phyloP scores from a whole-genome alignment of 495 filamentous ascomycete genomes.

The Trichoderma asperelloides region DNA sequence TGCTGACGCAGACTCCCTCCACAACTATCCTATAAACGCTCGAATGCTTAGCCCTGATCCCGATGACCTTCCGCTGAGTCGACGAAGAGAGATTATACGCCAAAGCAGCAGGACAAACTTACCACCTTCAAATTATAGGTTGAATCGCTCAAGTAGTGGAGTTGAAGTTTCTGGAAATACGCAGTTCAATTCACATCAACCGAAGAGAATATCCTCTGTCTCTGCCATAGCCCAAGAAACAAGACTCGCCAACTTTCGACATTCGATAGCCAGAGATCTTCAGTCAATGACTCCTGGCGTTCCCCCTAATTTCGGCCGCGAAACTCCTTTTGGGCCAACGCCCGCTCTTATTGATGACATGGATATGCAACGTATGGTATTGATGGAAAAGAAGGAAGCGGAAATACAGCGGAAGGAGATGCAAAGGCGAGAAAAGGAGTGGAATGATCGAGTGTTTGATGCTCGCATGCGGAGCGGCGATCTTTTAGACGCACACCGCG shows the following conservation, averaged over 20 bases:
- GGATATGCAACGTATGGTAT: constrained; percentile 33
- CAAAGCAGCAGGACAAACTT: constrained; percentile 27
- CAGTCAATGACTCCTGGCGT: constrained; percentile 32
- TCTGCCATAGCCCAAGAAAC: constrained; percentile 44
- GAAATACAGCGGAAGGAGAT: constrained; percentile 36
- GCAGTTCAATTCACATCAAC: constrained; percentile 50
- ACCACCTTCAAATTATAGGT: background rate
- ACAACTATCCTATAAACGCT: constrained; percentile 22
- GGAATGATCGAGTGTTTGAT: constrained; percentile 50
- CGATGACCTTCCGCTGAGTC: constrained; percentile 69
- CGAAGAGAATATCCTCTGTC: constrained; percentile 32
- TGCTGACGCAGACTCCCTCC: constrained; percentile 23
- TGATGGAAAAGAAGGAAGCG: constrained; percentile 37
- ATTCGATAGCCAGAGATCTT: constrained; percentile 58
- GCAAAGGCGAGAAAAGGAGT: constrained; percentile 34
- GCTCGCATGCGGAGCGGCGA: constrained; percentile 67
- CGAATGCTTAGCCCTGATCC: constrained; percentile 19
- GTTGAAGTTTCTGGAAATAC: constrained; percentile 20
- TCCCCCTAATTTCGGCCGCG: constrained; percentile 27
- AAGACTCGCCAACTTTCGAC: constrained; percentile 66
- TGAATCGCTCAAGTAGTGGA: background rate
- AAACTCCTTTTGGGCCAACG: constrained; percentile 22
- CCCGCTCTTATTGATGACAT: constrained; percentile 26
- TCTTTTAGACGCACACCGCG: constrained; percentile 68
- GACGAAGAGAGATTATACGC: constrained; percentile 49